Evolutionary conservation across 306 rosid species (phyloP).

Genomic region (Quercus robur): DNA sequence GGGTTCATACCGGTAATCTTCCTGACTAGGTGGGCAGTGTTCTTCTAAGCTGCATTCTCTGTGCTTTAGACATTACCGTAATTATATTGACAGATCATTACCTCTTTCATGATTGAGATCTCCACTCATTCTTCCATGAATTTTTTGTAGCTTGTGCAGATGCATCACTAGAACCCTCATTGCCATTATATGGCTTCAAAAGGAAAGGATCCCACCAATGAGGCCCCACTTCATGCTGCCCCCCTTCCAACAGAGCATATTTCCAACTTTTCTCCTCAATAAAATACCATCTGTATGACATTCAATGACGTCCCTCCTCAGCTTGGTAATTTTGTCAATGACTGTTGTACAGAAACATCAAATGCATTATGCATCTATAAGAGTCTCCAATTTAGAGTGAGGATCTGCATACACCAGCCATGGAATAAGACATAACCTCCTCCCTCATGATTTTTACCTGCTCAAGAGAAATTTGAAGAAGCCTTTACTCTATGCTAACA

Average conservation of each 20-base stretch:
- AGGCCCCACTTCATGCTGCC: constrained; percentile 83
- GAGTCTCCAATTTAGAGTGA: constrained; percentile 73
- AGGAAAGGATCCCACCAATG: constrained; percentile 99
- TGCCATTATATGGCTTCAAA: constrained; percentile 78
- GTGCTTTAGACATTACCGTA: neutral
- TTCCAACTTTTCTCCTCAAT: constrained; percentile 98
- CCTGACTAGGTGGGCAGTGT: neutral
- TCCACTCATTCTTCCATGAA: constrained; percentile 84
- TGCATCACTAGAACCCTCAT: constrained; percentile 54
- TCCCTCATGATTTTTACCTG: constrained; percentile 78
- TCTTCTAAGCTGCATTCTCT: neutral
- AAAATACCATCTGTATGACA: constrained; percentile 58
- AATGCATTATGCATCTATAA: constrained; percentile 65
- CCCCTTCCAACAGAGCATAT: constrained; percentile 79
- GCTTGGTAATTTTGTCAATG: constrained; percentile 65
- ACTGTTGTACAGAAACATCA: constrained; percentile 85
- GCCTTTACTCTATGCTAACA: constrained; percentile 71
- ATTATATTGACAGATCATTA: neutral
- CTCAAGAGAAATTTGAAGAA: constrained; percentile 62
- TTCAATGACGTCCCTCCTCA: constrained; percentile 70
- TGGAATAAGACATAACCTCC: constrained; percentile 79
- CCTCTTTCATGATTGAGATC: constrained; percentile 34
- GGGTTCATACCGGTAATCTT: neutral
- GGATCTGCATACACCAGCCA: constrained; percentile 87
- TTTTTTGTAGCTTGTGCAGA: constrained; percentile 78